These are phyloP conservation scores for Baorangia bicolor DNA, from an alignment of 768 basidiomycete genomes.

Conservation along the genomic window DNA sequence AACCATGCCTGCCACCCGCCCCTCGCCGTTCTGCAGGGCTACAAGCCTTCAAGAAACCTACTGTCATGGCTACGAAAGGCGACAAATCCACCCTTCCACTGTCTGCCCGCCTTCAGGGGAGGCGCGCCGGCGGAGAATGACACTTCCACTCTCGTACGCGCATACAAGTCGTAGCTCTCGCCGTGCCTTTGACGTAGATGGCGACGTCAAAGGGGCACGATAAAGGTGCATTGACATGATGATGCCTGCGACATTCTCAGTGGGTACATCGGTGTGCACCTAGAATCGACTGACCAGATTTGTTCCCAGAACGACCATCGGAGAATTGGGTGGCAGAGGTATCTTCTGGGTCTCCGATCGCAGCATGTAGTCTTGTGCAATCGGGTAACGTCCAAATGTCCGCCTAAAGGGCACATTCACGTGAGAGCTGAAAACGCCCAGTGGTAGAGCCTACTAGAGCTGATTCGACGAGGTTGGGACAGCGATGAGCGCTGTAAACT, in stretches of 20 bases:
- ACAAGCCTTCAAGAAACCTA: too few species aligned
- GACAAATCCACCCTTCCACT: too few species aligned
- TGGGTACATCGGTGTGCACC: neutral
- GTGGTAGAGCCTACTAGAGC: slow-evolving; percentile 53
- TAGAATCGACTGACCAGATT: slow-evolving; percentile 48
- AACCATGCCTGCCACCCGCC: too few species aligned
- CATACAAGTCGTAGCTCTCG: slow-evolving; percentile 61
- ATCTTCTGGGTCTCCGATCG: slow-evolving; percentile 62
- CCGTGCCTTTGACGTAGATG: slow-evolving; percentile 31
- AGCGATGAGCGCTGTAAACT: slow-evolving; percentile 55
- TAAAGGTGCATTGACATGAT: slow-evolving; percentile 86
- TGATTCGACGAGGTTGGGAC: slow-evolving; percentile 86
- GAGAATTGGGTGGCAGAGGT: slow-evolving; percentile 22
- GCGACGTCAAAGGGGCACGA: slow-evolving; percentile 26
- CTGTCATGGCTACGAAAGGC: too few species aligned
- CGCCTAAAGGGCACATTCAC: slow-evolving; percentile 46
- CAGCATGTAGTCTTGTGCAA: slow-evolving; percentile 72
- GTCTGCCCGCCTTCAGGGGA: slow-evolving; percentile 37
- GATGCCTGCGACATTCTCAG: slow-evolving; percentile 51
- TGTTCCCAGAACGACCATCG: slow-evolving; percentile 51
- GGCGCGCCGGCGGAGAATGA: slow-evolving; percentile 62
- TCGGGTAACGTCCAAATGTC: slow-evolving; percentile 84
- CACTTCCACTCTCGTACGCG: slow-evolving; percentile 86
- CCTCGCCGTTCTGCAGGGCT: too few species aligned
- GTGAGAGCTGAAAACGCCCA: neutral